Evolutionary conservation across 345 rosid species (phyloP).

Genomic region (Populus tremula): DNA sequence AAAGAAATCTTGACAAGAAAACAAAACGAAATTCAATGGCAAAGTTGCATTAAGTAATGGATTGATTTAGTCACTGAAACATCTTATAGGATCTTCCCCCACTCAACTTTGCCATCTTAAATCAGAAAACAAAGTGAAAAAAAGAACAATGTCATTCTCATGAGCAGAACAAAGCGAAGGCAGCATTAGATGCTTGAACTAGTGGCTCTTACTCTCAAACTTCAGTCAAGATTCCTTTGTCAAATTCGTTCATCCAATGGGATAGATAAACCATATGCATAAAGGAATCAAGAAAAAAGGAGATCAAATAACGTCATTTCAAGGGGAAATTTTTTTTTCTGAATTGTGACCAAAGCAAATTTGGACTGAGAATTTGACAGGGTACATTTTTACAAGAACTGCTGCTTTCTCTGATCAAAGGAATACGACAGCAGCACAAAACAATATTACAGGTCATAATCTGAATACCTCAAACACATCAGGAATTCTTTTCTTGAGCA

Average conservation of each 20-base stretch:
- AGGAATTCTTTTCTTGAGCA: neutral
- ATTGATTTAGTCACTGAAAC: neutral
- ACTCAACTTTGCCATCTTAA: neutral
- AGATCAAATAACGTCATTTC: constrained; percentile 10
- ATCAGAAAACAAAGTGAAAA: constrained; percentile 11
- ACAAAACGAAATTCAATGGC: neutral
- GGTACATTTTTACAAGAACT: constrained; percentile 17
- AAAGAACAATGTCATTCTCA: constrained; percentile 15
- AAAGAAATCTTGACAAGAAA: neutral
- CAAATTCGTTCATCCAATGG: constrained; percentile 33
- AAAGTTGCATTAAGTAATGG: neutral
- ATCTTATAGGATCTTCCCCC: constrained; percentile 3
- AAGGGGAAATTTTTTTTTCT: neutral
- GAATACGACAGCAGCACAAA: neutral
- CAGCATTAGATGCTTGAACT: constrained; percentile 43
- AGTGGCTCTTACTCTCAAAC: constrained; percentile 30
- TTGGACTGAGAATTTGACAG: constrained; percentile 18
- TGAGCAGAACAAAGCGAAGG: constrained; percentile 13
- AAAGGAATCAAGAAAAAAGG: constrained; percentile 22
- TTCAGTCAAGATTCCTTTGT: constrained; percentile 33
- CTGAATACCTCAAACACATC: neutral
- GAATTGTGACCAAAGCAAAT: constrained; percentile 13
- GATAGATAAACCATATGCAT: constrained; percentile 7
- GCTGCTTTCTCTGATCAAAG: neutral
- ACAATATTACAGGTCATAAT: neutral